Conservation (phyloP, 768 basidiomycete species). For the Amylocystis lapponica region DNA sequence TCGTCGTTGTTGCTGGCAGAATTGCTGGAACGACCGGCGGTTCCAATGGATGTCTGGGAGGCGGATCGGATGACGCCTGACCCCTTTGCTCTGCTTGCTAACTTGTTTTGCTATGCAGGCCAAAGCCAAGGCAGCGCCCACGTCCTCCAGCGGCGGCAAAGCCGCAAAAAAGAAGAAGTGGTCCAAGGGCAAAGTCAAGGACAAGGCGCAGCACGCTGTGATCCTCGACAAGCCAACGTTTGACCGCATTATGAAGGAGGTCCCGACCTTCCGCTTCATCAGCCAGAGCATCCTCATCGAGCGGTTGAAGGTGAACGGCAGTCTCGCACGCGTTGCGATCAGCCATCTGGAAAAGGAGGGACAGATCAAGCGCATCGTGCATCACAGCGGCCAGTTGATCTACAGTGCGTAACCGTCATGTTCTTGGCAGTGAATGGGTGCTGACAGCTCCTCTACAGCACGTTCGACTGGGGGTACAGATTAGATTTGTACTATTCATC, state of each 20-base stretch:
- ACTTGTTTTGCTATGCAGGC: constrained; percentile 18
- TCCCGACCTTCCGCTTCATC: constrained; percentile 99
- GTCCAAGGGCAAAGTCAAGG: constrained; percentile 99
- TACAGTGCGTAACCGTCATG: constrained; percentile 68
- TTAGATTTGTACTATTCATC: constrained; percentile 12
- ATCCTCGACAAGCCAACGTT: constrained; percentile 88
- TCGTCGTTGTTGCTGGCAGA: background rate
- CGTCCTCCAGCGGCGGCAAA: constrained; percentile 68
- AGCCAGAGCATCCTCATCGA: constrained; percentile 97
- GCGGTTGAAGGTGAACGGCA: constrained; percentile 95
- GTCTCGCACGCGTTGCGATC: constrained; percentile 88
- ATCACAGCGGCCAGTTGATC: constrained; percentile 89
- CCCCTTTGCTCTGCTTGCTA: too few species aligned
- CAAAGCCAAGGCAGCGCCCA: constrained; percentile 71
- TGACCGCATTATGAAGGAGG: constrained; percentile 96
- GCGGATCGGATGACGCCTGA: constrained; percentile 17
- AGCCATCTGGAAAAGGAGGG: constrained; percentile 90
- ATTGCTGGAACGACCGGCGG: background rate
- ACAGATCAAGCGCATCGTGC: constrained; percentile 92
- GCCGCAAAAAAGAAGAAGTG: constrained; percentile 99
- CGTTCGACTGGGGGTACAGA: constrained; percentile 40
- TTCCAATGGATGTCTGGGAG: constrained; percentile 22
- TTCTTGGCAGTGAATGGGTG: background rate
- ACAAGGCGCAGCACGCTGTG: constrained; percentile 98
- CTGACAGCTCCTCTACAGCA: constrained; percentile 23